Evolutionary conservation across 768 basidiomycete species (phyloP).

Genomic region (Lentinula aciculospora): DNA sequence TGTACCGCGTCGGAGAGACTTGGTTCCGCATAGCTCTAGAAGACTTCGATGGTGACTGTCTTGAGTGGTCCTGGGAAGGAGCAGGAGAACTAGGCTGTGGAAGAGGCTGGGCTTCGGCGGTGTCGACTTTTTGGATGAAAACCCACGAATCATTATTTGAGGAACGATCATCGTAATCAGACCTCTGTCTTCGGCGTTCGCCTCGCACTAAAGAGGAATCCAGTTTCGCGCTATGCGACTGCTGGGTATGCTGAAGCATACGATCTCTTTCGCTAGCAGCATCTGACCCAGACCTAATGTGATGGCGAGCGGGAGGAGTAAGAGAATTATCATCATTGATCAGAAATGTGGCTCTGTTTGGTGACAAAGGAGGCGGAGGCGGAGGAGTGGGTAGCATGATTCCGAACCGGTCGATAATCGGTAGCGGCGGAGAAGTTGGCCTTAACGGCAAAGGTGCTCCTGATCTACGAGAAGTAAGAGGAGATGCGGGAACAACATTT

Average conservation of each 20-base stretch:
- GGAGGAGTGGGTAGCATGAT: slow-evolving; percentile 22
- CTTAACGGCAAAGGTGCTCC: slow-evolving; percentile 23
- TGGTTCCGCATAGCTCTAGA: slow-evolving; percentile 24
- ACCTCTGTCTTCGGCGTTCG: slow-evolving; percentile 11
- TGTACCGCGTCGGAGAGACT: slow-evolving; percentile 22
- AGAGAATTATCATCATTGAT: slow-evolving; percentile 32
- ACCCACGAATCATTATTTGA: slow-evolving; percentile 9
- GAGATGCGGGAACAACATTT: slow-evolving; percentile 28
- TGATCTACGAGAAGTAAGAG: slow-evolving; percentile 31
- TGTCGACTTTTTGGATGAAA: background rate
- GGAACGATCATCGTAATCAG: slow-evolving; percentile 5
- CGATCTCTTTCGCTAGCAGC: slow-evolving; percentile 44
- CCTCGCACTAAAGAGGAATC: slow-evolving; percentile 25
- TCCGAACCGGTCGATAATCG: slow-evolving; percentile 26
- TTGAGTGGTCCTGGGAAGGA: slow-evolving; percentile 23
- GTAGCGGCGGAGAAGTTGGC: slow-evolving; percentile 29
- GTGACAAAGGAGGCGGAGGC: slow-evolving; percentile 42
- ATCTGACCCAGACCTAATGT: slow-evolving; percentile 46
- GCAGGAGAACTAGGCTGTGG: slow-evolving; percentile 20
- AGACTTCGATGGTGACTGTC: slow-evolving; percentile 15
- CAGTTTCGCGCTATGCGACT: slow-evolving; percentile 22
- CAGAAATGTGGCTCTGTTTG: slow-evolving; percentile 33
- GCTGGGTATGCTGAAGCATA: slow-evolving; percentile 26
- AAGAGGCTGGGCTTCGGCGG: background rate
- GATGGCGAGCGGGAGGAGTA: slow-evolving; percentile 26